Evolutionary conservation across 371 early-diverging fungal genomes (phyloP).

Genomic region (Mortierella sp.): DNA sequence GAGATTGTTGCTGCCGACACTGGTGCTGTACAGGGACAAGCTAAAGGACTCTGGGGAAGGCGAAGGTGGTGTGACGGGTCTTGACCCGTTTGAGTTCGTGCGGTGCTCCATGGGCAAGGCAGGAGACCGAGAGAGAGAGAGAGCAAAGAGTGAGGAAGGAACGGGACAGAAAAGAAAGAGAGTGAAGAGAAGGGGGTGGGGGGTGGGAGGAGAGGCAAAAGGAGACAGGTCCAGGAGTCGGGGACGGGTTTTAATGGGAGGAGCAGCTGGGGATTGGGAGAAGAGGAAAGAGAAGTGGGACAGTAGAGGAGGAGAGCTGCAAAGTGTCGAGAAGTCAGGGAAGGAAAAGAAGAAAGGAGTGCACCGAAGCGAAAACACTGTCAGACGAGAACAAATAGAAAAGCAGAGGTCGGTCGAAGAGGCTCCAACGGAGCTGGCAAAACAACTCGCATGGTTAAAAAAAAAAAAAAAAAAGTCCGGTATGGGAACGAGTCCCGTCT

Average conservation of each 20-base stretch:
- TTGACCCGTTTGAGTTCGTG: background rate
- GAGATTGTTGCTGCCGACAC: background rate
- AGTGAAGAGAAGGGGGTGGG: background rate
- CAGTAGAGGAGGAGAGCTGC: too few species aligned
- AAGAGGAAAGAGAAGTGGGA: background rate
- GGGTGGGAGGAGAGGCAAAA: background rate
- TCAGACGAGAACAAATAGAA: too few species aligned
- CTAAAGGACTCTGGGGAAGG: background rate
- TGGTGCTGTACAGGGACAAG: background rate
- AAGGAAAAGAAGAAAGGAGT: too few species aligned
- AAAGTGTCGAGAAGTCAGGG: too few species aligned
- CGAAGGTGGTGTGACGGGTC: slow-evolving; percentile 12
- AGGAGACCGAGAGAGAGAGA: background rate
- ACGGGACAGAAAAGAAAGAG: slow-evolving; percentile 1
- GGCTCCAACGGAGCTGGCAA: too few species aligned
- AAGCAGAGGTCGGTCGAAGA: too few species aligned
- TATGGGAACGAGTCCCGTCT: too few species aligned
- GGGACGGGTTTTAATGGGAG: too few species aligned
- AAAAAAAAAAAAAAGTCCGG: too few species aligned
- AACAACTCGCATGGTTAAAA: too few species aligned
- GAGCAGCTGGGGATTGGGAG: background rate
- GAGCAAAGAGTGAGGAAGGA: background rate
- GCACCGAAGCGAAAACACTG: too few species aligned
- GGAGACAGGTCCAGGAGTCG: too few species aligned
- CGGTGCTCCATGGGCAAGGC: slow-evolving; percentile 6